Base-by-base conservation (phyloP, 1,284 basidiomycete species). In the Vanrija pseudolonga region DNA sequence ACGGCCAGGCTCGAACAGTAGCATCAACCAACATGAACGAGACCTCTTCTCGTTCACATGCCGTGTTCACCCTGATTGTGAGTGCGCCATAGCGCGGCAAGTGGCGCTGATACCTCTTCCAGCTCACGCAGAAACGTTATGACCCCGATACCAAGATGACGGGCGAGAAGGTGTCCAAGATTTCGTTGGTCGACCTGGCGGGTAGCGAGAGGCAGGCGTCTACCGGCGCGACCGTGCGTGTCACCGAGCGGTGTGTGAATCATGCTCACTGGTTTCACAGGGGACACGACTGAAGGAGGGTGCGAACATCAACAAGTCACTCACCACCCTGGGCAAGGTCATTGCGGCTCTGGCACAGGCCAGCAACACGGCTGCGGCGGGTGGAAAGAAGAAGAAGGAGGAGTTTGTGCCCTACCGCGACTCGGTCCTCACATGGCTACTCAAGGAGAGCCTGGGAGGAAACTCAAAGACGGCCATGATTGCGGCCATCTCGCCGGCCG, bases 21-120 rank as follows among this genome's bases (percentile, higher is more conserved):
- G 96, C 96, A 11, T 95, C 96, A 19, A 99, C 96, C 20, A 91
- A 96, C 77, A 99, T 99, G 96, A 99, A 99, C 77, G 96, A 98
- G 79, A 98, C 96, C 78, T 97, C 93, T 6, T 97, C 92, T 9
- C 89, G 96, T 68, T 97, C 93, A 12, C 96, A 99, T 79, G 91
- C 93, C 4, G 93, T 98, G 36, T 98, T 98, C 73, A 98, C 94
- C 12, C 82, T 98, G 40, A 83, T 97, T 53, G 72, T 76, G 15
- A 55, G 74, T 45, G 39, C 39, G 2, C 39, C 5, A 40, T 15
- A 17, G 15, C 12, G 20, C 32, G 4, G 24, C 18, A 6, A 6
- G 8, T 24, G 32, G 11, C 8, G n/a, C 18, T 45, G 58, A 64
- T 38, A 60, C 55, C 5, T 12, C 19, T n/a, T n/a, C 7, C 55